Evolutionary conservation across 2,329 filamentous ascomycete genomes (phyloP), one percentile per base, ranked within the genome.

Genomic region (Stachybotrys chlorohalonatus): DNA sequence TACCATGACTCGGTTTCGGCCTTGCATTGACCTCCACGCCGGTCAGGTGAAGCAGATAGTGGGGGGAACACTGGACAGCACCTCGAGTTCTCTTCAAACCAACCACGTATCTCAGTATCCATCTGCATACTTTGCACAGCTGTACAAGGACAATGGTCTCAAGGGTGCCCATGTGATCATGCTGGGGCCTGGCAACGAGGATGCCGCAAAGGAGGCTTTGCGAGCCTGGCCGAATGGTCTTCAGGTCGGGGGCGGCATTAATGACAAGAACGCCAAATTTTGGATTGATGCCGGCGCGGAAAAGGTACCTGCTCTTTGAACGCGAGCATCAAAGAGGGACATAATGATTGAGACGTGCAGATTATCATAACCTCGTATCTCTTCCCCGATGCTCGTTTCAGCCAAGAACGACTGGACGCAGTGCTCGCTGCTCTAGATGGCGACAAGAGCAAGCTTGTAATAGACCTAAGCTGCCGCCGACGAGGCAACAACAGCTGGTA

Each of bases 1-100:
- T 30, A 51, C 11, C 30, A 96, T 99, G 94, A 97, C 94, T 3
- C 85, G 86, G 63, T 99, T 99, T 68, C 82, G 94, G 46, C 94
- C 94, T 17, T 99, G 94, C 68, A 97, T 99, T 71, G 94, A 99
- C 74, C 82, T 99, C 53, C 94, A 99, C 71, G 87, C 92, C n/a
- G 94, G 94, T 13, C 87, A 93, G 68, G 94, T 99, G 56, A 99
- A 99, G 77, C 94, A 99, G 72, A 99, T 99, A 63, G 92, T 99
- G 47, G 94, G 94, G 62, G 93, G 94, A 56, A 97, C 94, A 1
- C 81, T 99, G 58, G 87, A 87, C 73, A 81, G 81, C 67, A 70
- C 79, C 8, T 81, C 82, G 1, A 70, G 78, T 7, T 78, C 82
- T 55, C 80, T 97, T 55, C 87, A 90, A 74, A 97, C 93, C 51